These are phyloP conservation scores for Naganishia cerealis DNA, from an alignment of 1,284 basidiomycete genomes.

Conservation along the genomic window DNA sequence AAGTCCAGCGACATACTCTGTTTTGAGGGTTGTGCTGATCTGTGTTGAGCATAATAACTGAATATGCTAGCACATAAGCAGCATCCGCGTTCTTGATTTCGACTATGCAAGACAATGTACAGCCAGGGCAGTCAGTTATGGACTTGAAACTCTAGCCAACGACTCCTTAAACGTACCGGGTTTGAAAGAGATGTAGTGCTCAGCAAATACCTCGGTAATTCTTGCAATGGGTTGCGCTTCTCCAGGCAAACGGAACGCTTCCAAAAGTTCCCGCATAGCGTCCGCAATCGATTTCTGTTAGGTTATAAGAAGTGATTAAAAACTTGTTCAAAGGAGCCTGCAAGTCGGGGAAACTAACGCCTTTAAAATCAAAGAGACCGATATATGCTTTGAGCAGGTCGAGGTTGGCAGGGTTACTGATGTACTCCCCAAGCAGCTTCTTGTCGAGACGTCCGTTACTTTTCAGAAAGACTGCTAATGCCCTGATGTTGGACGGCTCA, in stretches of 20 bases:
- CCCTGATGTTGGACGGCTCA: slow-evolving; percentile 65
- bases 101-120: slow-evolving; percentile 54
- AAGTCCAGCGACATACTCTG: slow-evolving; percentile 60
- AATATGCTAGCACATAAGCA: slow-evolving; percentile 90
- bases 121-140: slow-evolving; percentile 11
- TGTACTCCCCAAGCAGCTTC: slow-evolving; percentile 87
- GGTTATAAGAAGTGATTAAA: not conserved
- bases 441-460: slow-evolving; percentile 85
- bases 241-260: slow-evolving; percentile 91
- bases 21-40: slow-evolving; percentile 97
- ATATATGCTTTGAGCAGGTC: slow-evolving; percentile 86
- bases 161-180: slow-evolving; percentile 62
- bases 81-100: slow-evolving; percentile 91
- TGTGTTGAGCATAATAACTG: slow-evolving; percentile 98
- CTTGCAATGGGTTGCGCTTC: slow-evolving; percentile 91
- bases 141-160: not conserved
- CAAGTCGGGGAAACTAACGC: slow-evolving; percentile 60
- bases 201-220: slow-evolving; percentile 93
- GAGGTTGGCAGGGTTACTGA: slow-evolving; percentile 83
- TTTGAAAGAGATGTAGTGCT: slow-evolving; percentile 78
- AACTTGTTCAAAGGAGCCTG: slow-evolving; percentile 28
- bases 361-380: slow-evolving; percentile 81
- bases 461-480: slow-evolving; percentile 77
- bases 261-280: slow-evolving; percentile 89
- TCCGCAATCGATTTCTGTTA: slow-evolving; percentile 86